These are phyloP conservation scores for Nicotiana obtusifolia DNA, from an alignment of 257 asterid species.

Conservation along the genomic window DNA sequence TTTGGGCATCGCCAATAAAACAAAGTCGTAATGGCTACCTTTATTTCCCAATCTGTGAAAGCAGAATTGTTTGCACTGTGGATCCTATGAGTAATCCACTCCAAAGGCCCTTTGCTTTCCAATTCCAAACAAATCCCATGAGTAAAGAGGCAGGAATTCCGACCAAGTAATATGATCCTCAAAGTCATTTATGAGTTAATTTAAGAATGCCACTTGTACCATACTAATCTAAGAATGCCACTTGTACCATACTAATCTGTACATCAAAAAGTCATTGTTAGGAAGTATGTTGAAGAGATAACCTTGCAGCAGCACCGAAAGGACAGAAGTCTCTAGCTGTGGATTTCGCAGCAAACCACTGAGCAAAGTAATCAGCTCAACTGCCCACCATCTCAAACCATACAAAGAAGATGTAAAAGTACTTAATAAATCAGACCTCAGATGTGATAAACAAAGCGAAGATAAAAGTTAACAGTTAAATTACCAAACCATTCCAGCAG, in stretches of 20 bases:
- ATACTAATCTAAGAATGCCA: background rate
- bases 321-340: slow-evolving; percentile 59
- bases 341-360: slow-evolving; percentile 74
- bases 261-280: background rate
- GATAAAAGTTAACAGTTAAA: background rate
- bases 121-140: slow-evolving; percentile 50
- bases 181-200: no score
- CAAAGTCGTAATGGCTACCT: slow-evolving; percentile 25
- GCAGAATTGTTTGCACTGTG: slow-evolving; percentile 36
- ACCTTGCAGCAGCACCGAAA: slow-evolving; percentile 75
- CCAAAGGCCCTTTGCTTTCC: slow-evolving; percentile 63
- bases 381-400: slow-evolving; percentile 76
- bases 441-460: no score
- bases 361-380: slow-evolving; percentile 57
- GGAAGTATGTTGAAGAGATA: background rate
- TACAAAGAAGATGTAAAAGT: background rate
- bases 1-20: no score
- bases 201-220: background rate
- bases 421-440: no score
- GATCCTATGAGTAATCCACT: slow-evolving; percentile 64
- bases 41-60: slow-evolving; percentile 62
- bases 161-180: slow-evolving; percentile 50
- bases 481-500: slow-evolving; percentile 84
- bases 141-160: slow-evolving; percentile 64
- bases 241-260: background rate